phyloP scores from a whole-genome alignment of 371 early-diverging fungal genomes.

The Circinella umbellata region DNA sequence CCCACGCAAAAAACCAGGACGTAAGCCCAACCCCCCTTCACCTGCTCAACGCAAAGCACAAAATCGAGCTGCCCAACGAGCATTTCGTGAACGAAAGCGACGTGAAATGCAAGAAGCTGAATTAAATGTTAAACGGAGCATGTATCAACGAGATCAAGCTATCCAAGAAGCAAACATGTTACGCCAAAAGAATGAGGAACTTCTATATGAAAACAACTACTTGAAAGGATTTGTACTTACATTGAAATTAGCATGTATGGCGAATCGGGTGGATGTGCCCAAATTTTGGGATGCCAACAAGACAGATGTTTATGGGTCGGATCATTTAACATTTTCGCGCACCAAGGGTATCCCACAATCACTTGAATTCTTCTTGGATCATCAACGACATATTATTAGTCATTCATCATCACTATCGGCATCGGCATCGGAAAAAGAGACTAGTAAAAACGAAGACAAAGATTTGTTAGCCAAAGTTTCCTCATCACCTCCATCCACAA shows the following conservation, averaged over 20 bases:
- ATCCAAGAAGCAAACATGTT: constrained; percentile 27
- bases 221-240: constrained; percentile 37
- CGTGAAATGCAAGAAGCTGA: constrained; percentile 77
- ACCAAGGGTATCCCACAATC: constrained; percentile 22
- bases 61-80: constrained; percentile 78
- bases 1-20: constrained; percentile 48
- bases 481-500: constrained; percentile 43
- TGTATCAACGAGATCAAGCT: constrained; percentile 38
- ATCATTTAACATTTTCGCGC: constrained; percentile 9
- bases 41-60: constrained; percentile 73
- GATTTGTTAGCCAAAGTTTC: not conserved
- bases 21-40: constrained; percentile 53
- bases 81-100: constrained; percentile 79
- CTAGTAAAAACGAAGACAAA: not conserved
- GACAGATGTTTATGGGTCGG: constrained; percentile 14
- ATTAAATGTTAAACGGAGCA: constrained; percentile 38
- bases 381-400: constrained; percentile 18
- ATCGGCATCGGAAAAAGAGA: not conserved
- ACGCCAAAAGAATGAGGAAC: constrained; percentile 25
- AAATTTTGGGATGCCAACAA: constrained; percentile 38
- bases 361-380: constrained; percentile 25
- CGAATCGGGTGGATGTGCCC: constrained; percentile 42
- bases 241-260: constrained; percentile 39
- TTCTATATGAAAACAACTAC: constrained; percentile 39
- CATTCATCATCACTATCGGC: not conserved